Evolutionary conservation across 2,329 filamentous ascomycete species (phyloP), one percentile per base, ranked within the genome.

Genomic region (Ilyonectria robusta): DNA sequence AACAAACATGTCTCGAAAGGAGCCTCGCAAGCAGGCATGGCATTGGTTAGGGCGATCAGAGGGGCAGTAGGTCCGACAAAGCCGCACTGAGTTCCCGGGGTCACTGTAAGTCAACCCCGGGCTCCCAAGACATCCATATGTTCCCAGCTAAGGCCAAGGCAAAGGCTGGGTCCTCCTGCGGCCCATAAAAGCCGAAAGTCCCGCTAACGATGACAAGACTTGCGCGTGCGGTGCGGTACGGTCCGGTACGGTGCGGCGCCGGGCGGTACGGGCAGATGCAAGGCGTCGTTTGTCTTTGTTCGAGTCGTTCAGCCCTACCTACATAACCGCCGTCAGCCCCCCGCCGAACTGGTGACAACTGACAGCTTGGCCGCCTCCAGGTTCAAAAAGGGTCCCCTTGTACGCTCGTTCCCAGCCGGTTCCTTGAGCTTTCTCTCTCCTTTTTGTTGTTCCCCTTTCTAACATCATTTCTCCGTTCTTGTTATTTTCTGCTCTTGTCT

Each of bases 301-400:
- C 48, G 17, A 55, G 65, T 53, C 31, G 40, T 61, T 75, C 74
- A 76, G 71, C 70, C 72, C 68, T 76, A 74, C 66, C 65, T 61
- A 74, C 59, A 62, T 68, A 66, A 56, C 40, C 54, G 54, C 23
- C 31, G 58, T 42, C 66, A 62, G 48, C 47, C 59, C 57, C 58
- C 62, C 40, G 21, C 48, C 61, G 42, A 23, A 54, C 44, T 57
- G 50, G 29, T 62, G 44, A 48, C 47, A 50, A 48, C 56, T 61
- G 50, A 59, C 58, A 56, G 55, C 40, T 42, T 37, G 31, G 56
- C n/a, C 50, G 42, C 37, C 48, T 59, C 56, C 40, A 29, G 31
- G 31, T 23, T 44, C 35, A 57, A 42, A 42, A 35, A 26, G 19
- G 31, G 35, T 35, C 47, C 40, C n/a, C 10, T 10, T 29, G 15